These are phyloP conservation scores for Ambrosiella cleistominuta DNA, from an alignment of 2,329 filamentous ascomycete species.

Conservation along the genomic window DNA sequence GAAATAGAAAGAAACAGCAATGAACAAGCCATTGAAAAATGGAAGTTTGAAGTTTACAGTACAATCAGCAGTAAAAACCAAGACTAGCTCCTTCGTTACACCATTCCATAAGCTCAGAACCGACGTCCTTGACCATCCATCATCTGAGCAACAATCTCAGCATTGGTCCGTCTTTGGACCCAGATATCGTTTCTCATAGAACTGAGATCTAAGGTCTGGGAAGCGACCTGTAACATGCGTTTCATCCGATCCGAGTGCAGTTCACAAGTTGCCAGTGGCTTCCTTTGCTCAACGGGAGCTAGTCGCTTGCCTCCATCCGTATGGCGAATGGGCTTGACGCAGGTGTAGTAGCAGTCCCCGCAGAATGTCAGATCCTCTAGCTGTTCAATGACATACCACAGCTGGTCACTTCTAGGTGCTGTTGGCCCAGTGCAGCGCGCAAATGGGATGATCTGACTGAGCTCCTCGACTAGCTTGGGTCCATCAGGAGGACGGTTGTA, in stretches of 20 bases:
- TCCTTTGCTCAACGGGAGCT: conserved; percentile 46
- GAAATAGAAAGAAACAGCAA: not conserved
- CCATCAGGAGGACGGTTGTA: conserved; percentile 31
- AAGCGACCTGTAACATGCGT: conserved; percentile 46
- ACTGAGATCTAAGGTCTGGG: conserved; percentile 5
- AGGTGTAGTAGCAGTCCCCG: conserved; percentile 60
- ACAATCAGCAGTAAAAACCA: too few relatives aligned
- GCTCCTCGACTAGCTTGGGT: conserved; percentile 43
- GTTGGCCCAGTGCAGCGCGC: conserved; percentile 32
- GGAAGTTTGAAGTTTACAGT: too few relatives aligned
- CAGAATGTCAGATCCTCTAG: conserved; percentile 70
- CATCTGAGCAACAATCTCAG: conserved; percentile 1
- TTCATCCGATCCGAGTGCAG: conserved; percentile 71
- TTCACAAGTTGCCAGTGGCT: conserved; percentile 47
- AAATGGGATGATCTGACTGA: conserved; percentile 32
- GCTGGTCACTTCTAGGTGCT: conserved; percentile 47
- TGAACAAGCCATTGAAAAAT: too few relatives aligned
- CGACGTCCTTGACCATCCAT: conserved; percentile 8
- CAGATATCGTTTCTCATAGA: conserved; percentile 9
- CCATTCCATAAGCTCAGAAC: not conserved
- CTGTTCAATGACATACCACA: conserved; percentile 63
- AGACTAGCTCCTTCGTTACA: too few relatives aligned
- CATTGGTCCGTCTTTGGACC: conserved; percentile 4
- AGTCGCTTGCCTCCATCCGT: conserved; percentile 32
- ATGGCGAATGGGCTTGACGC: conserved; percentile 49